Evolutionary conservation across 2,329 filamentous ascomycete genomes (phyloP).

Genomic region (Exophiala lecanii-corni): DNA sequence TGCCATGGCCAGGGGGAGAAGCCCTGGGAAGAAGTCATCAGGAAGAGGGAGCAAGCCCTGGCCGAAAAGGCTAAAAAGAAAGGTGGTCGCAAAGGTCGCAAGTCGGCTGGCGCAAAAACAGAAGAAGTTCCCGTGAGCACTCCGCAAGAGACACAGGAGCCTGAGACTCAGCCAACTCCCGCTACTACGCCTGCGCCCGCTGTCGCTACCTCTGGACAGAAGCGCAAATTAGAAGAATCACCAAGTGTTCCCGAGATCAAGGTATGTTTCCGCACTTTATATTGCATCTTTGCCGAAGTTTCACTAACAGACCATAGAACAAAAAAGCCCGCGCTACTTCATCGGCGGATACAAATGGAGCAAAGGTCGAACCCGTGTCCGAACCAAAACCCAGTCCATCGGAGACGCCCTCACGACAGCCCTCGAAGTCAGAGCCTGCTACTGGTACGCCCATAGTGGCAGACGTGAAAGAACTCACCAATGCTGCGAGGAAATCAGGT

Average conservation of each 20-base stretch:
- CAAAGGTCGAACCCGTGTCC: constrained; percentile 28
- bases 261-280: constrained; percentile 10
- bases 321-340: constrained; percentile 26
- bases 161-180: constrained; percentile 5
- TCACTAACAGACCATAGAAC: constrained; percentile 22
- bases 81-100: constrained; percentile 54
- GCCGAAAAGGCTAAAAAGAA: constrained; percentile 54
- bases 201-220: constrained; percentile 31
- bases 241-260: constrained; percentile 25
- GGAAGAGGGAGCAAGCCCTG: constrained; percentile 58
- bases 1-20: constrained; percentile 74
- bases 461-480: constrained; percentile 50
- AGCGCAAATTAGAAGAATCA: constrained; percentile 42
- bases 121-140: constrained; percentile 56
- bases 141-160: constrained; percentile 35
- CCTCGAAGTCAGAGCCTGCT: constrained; percentile 29
- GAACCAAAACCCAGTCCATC: constrained; percentile 32
- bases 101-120: constrained; percentile 58
- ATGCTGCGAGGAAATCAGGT: constrained; percentile 60
- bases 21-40: constrained; percentile 73
- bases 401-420: constrained; percentile 28
- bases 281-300: neutral
- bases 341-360: constrained; percentile 17
- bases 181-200: constrained; percentile 4
- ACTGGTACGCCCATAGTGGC: constrained; percentile 30